phyloP scores from a whole-genome alignment of 768 basidiomycete species.

The Inosperma sp. region DNA sequence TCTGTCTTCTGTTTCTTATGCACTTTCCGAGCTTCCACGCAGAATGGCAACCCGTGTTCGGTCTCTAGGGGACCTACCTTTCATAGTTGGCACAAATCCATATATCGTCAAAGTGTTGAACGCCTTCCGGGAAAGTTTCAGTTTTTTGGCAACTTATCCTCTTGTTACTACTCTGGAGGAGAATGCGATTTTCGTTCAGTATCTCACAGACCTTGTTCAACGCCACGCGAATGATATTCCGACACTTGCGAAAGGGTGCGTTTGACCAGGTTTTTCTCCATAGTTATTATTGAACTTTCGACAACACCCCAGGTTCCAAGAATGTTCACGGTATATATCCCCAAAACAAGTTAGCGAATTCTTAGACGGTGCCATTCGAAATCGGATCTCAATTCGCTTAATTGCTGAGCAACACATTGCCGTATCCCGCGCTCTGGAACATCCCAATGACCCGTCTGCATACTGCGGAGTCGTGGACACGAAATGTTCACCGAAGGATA shows the following conservation, averaged over 20 bases:
- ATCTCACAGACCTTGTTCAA: slow-evolving; percentile 67
- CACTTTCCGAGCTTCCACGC: slow-evolving; percentile 71
- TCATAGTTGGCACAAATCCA: slow-evolving; percentile 87
- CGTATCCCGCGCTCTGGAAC: slow-evolving; percentile 62
- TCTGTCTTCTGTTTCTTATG: slow-evolving; percentile 68
- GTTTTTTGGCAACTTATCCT: slow-evolving; percentile 62
- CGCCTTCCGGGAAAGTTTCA: slow-evolving; percentile 66
- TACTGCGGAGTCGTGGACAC: slow-evolving; percentile 73
- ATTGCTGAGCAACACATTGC: slow-evolving; percentile 92
- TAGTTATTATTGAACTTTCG: background rate
- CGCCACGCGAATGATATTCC: slow-evolving; percentile 86
- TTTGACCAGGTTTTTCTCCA: slow-evolving; percentile 9
- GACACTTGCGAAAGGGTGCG: slow-evolving; percentile 83
- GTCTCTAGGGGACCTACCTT: slow-evolving; percentile 72
- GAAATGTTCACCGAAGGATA: slow-evolving; percentile 62
- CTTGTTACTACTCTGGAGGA: slow-evolving; percentile 61
- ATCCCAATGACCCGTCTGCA: slow-evolving; percentile 32
- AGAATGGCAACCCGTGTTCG: slow-evolving; percentile 71
- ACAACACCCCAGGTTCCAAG: slow-evolving; percentile 63
- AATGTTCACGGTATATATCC: slow-evolving; percentile 79
- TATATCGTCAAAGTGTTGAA: slow-evolving; percentile 70
- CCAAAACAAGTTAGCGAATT: slow-evolving; percentile 75
- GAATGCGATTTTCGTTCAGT: slow-evolving; percentile 62
- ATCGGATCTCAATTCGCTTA: slow-evolving; percentile 80
- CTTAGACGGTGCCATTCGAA: slow-evolving; percentile 79